phyloP scores from a whole-genome alignment of 352 stramenopile species.

The Saprolegnia parasitica region DNA sequence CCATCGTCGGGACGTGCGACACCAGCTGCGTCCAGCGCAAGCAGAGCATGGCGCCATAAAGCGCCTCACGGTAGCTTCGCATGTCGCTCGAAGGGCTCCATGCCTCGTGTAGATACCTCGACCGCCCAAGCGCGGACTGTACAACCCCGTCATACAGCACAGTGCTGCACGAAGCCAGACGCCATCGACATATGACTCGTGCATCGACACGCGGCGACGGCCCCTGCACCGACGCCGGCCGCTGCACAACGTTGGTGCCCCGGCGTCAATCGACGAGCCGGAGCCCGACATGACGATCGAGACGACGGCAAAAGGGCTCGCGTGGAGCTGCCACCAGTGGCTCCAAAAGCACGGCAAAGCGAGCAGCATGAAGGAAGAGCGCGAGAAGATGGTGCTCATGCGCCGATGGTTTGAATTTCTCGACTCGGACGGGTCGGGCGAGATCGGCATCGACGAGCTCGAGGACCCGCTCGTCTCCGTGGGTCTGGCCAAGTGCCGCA shows the following conservation, averaged over 20 bases:
- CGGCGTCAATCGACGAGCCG: neutral
- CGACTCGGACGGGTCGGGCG: conserved; percentile 73
- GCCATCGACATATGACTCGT: neutral
- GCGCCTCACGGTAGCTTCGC: too few species aligned
- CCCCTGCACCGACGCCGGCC: neutral
- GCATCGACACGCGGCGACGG: conserved; percentile 1
- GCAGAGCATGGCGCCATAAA: too few species aligned
- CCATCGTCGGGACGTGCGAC: neutral
- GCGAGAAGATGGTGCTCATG: conserved; percentile 64
- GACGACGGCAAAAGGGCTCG: conserved; percentile 35
- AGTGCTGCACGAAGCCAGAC: neutral
- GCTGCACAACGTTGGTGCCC: neutral
- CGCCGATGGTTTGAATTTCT: conserved; percentile 84
- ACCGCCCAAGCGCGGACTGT: neutral
- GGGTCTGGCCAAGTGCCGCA: conserved; percentile 60
- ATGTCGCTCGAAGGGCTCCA: too few species aligned
- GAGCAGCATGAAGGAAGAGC: conserved; percentile 60
- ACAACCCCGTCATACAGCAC: neutral
- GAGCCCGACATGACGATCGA: conserved; percentile 3
- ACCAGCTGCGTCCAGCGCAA: too few species aligned
- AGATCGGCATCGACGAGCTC: conserved; percentile 77
- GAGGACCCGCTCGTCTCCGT: conserved; percentile 86
- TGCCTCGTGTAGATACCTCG: neutral
- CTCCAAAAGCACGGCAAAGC: conserved; percentile 67
- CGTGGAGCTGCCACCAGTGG: conserved; percentile 75